Evolutionary conservation across 2,329 filamentous ascomycete genomes (phyloP), one percentile per base, ranked within the genome.

Genomic region (Colletotrichum falcatum): DNA sequence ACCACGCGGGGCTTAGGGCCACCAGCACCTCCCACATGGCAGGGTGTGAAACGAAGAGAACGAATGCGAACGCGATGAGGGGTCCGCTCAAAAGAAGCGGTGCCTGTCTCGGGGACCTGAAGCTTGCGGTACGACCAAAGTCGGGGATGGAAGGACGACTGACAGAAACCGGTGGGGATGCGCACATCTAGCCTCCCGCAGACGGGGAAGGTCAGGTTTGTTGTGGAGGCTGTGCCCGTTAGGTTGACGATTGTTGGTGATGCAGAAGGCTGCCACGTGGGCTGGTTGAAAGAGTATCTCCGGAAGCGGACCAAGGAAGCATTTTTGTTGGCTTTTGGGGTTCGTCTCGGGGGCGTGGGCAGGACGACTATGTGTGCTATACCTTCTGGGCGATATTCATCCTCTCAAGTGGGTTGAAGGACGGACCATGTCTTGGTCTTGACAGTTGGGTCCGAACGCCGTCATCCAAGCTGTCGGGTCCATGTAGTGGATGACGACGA

Each of bases 211-310:
- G 67, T 70, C 64, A 51, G 51, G 35, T 28, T 62, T 62, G 26
- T 46, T 70, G 67, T 70, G 67, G 67, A 70, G 67, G 67, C 67
- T 70, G 64, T 70, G 67, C 64, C 64, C 44, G 51, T 70, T 62
- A 53, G 67, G 37, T 65, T 53, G 53, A 53, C 30, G 28, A 35
- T 35, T 53, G 67, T 53, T 44, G 58, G 58, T 61, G 33, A 70
- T 37, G 62, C 55, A 61, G 55, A 42, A 67, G 67, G 67, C 67
- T 70, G 67, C 67, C 67, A 70, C 66, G 67, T 70, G 67, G 42
- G 63, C 49, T 70, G 64, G 51, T 42, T 53, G 63, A 44, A 28
- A 23, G 30, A 62, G 67, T 62, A 51, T 67, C 64, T 56, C 67
- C 67, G 67, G 51, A 70, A 67, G 64, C 67, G 67, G 63, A 16